phyloP scores from a whole-genome alignment of 2,329 filamentous ascomycete genomes.

The Blastomyces silverae region DNA sequence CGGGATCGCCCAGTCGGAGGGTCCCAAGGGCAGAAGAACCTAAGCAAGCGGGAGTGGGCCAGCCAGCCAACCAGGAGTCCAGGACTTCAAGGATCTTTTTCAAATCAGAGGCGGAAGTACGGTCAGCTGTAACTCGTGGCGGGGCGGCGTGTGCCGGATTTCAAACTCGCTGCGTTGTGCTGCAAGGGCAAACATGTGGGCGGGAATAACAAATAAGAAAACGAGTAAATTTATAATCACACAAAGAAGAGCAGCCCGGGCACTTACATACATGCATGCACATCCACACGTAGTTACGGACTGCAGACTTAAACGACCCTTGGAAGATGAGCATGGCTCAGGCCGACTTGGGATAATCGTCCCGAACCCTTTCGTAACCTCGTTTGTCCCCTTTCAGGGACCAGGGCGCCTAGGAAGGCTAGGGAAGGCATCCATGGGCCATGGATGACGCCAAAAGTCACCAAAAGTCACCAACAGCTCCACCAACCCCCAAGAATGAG shows the following conservation, averaged over 20 bases:
- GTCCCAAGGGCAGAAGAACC: neutral
- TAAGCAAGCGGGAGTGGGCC: neutral
- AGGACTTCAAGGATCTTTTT: neutral
- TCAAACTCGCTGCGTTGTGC: neutral
- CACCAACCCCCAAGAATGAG: too few species aligned
- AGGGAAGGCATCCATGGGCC: too few species aligned
- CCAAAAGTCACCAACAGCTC: too few species aligned
- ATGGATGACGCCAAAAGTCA: too few species aligned
- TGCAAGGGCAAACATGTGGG: neutral
- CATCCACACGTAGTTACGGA: too few species aligned
- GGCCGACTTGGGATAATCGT: too few species aligned
- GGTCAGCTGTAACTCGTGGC: neutral
- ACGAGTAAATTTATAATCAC: neutral
- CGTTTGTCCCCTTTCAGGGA: too few species aligned
- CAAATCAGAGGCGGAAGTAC: neutral
- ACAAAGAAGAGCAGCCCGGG: neutral
- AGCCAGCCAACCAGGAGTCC: too few species aligned
- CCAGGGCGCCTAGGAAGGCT: too few species aligned
- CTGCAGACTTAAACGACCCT: too few species aligned
- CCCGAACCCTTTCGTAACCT: too few species aligned
- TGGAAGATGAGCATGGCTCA: neutral
- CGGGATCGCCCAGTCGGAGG: conserved; percentile 1
- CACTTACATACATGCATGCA: neutral
- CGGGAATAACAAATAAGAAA: neutral
- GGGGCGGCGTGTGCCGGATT: neutral